These are phyloP conservation scores for Helminthosporium solani DNA, from an alignment of 2,329 filamentous ascomycete genomes.

Conservation along the genomic window DNA sequence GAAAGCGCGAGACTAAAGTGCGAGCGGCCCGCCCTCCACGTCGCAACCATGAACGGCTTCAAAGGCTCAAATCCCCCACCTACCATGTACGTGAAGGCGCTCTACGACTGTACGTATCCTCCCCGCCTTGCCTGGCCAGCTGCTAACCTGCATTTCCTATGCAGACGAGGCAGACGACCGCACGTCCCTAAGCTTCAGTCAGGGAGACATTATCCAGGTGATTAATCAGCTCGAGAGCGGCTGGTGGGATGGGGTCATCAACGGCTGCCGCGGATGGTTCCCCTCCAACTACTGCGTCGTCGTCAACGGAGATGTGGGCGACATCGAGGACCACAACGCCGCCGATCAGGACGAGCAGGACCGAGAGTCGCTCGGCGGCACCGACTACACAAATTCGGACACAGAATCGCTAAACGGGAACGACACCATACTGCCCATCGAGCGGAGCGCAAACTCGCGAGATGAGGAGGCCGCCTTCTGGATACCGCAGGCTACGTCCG, in stretches of 20 bases:
- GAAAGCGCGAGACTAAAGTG: conserved; percentile 1
- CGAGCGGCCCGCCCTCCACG: conserved; percentile 15
- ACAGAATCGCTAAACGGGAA: conserved; percentile 47
- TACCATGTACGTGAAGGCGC: conserved; percentile 83
- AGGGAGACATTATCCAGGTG: conserved; percentile 97
- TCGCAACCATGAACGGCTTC: conserved; percentile 52
- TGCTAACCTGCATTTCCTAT: conserved; percentile 66
- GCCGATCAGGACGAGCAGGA: conserved; percentile 52
- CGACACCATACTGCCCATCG: conserved; percentile 60
- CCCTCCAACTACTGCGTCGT: conserved; percentile 97
- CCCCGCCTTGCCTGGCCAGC: conserved; percentile 21
- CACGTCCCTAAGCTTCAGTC: conserved; percentile 93
- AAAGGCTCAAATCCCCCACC: conserved; percentile 51
- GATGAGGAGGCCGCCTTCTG: conserved; percentile 93
- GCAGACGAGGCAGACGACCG: conserved; percentile 85
- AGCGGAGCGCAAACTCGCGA: conserved; percentile 63
- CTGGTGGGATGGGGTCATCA: conserved; percentile 99
- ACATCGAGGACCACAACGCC: conserved; percentile 63
- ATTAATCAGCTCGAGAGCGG: conserved; percentile 97
- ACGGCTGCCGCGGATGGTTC: conserved; percentile 83
- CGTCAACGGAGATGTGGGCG: conserved; percentile 73
- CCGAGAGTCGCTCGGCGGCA: conserved; percentile 47
- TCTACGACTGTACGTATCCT: conserved; percentile 61
- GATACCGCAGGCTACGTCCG: conserved; percentile 95
- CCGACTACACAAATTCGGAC: conserved; percentile 45